Evolutionary conservation across 768 basidiomycete genomes (phyloP).

Genomic region (Ramaria sp.): DNA sequence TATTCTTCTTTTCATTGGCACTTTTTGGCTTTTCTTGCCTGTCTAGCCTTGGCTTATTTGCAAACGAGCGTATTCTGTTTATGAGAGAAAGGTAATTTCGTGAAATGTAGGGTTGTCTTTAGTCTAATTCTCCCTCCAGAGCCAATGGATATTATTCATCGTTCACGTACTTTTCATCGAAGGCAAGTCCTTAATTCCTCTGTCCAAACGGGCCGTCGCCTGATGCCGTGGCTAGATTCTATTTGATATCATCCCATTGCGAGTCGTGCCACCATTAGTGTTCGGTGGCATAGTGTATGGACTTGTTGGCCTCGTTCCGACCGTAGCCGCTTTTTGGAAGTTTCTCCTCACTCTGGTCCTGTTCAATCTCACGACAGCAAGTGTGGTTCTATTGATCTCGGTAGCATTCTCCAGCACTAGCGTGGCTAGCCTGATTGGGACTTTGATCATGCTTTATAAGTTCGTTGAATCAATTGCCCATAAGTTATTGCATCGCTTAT

Average conservation of each 20-base stretch:
- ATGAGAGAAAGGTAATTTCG: constrained; percentile 83
- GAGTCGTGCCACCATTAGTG: constrained; percentile 89
- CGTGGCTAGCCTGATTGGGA: constrained; percentile 90
- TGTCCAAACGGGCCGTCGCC: not conserved
- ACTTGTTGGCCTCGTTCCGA: constrained; percentile 88
- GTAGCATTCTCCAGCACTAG: constrained; percentile 80
- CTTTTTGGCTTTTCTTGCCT: constrained; percentile 96
- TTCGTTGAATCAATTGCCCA: constrained; percentile 27
- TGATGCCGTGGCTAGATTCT: constrained; percentile 44
- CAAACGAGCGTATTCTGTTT: constrained; percentile 91
- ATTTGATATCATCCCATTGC: constrained; percentile 91
- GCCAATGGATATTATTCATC: constrained; percentile 98
- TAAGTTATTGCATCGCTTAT: not conserved
- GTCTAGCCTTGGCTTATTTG: constrained; percentile 87
- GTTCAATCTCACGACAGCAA: constrained; percentile 94
- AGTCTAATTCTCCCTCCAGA: constrained; percentile 28
- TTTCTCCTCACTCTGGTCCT: constrained; percentile 92
- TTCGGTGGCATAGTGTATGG: constrained; percentile 95
- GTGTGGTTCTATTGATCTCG: constrained; percentile 81
- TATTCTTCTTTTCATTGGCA: constrained; percentile 97
- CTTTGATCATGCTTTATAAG: constrained; percentile 98
- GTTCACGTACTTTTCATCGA: constrained; percentile 93
- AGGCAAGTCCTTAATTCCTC: constrained; percentile 33
- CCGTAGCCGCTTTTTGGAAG: constrained; percentile 90
- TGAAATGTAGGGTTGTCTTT: not conserved